Base-by-base conservation (phyloP, 495 filamentous ascomycete species). In the Halenospora varia region DNA sequence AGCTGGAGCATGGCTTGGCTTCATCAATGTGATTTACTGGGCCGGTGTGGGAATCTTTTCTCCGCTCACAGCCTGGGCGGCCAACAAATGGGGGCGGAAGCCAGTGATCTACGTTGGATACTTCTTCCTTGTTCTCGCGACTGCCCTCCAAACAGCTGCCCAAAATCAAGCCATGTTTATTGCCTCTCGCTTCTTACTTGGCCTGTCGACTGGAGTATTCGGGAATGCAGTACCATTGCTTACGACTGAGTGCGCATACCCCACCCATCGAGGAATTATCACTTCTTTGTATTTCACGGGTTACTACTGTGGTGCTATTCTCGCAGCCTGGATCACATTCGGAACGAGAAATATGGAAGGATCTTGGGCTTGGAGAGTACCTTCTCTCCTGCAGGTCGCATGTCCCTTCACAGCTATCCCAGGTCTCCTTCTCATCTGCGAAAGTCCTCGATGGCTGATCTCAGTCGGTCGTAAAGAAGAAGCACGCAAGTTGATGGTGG, bases 151-250 rank as follows among this genome's bases (percentile, higher is more conserved):
- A 56, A 74, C 72, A 4, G 55, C 51, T 8, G 73, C 75, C 10
- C 66, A 56, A 39, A 76, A 70, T 47, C 58, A 76, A 9, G 68
- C 63, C n/a, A 73, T 76, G 54, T 85, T 88, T 61, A 77, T 85
- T 66, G 78, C 73, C n/a, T 78, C 82, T 20, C 79, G 84, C 3
- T 81, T 85, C 63, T 62, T 87, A 19, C 71, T 88, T 24, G 86
- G 85, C 0, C 22, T 51, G 11, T 55, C 40, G 3, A 15, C 40
- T 18, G 50, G 22, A 1, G 55, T 69, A 17, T 52, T 62, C 11
- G 53, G 59, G 0, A 49, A 56, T 10, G 55, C 62, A 3, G 62
- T 57, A 10, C 68, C 71, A 9, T 49, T 72, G 19, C 60, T 71
- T 11, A 49, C 71, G 11, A 45, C 57, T 0, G 71, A 74, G 49